Percentiles rank a stretch among this genome's conserved stretches.
phyloP scores from a whole-genome alignment of 2,329 filamentous ascomycete genomes.

The Calonectria pauciramosa region DNA sequence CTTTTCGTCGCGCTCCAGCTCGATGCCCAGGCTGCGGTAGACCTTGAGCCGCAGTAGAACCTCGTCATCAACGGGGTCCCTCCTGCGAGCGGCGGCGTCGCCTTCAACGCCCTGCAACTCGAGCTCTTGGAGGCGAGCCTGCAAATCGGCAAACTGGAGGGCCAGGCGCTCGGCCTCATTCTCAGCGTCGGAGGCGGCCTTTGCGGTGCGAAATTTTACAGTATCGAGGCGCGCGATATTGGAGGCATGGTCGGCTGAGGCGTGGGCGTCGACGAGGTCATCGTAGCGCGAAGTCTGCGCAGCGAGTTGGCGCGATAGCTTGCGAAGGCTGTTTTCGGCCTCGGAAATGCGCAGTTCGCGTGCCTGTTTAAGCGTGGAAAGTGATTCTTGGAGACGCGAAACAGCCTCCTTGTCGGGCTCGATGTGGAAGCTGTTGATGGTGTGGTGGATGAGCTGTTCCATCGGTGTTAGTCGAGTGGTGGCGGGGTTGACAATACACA shows the following conservation, averaged over 20 bases:
- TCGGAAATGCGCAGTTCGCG: conserved; percentile 83
- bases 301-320: conserved; percentile 81
- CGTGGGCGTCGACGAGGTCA: conserved; percentile 81
- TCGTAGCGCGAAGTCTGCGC: conserved; percentile 82
- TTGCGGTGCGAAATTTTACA: conserved; percentile 94
- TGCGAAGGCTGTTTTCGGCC: conserved; percentile 76
- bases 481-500: background rate
- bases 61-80: conserved; percentile 72
- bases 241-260: conserved; percentile 83
- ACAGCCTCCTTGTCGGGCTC: conserved; percentile 88
- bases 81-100: conserved; percentile 47
- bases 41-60: conserved; percentile 85
- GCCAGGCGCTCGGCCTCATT: conserved; percentile 95
- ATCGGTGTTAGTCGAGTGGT: conserved; percentile 21
- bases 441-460: conserved; percentile 86
- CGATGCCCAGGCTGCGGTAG: conserved; percentile 91
- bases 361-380: conserved; percentile 86
- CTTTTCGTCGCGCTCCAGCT: conserved; percentile 81
- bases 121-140: conserved; percentile 82
- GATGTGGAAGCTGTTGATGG: conserved; percentile 95
- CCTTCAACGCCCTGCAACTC: conserved; percentile 92
- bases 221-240: conserved; percentile 91
- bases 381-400: conserved; percentile 85
- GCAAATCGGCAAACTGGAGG: conserved; percentile 81
- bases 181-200: conserved; percentile 88